These are phyloP conservation scores for Cylindrodendrum hubeiense DNA, from an alignment of 2,329 filamentous ascomycete species.

Conservation along the genomic window DNA sequence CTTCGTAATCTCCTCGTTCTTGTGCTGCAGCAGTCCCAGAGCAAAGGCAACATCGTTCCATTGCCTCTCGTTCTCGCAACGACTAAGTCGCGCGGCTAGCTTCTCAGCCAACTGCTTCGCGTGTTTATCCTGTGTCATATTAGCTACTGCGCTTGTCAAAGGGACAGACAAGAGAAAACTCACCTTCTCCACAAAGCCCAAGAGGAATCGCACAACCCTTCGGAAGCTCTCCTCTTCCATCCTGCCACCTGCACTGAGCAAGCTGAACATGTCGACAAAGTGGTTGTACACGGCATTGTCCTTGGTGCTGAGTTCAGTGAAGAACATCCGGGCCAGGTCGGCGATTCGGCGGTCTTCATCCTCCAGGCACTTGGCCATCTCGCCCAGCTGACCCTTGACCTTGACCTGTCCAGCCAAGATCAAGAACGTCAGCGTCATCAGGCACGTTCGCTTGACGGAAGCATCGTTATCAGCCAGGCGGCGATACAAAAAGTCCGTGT, in stretches of 20 bases:
- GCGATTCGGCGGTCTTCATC: slow-evolving; percentile 95
- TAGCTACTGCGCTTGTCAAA: slow-evolving; percentile 31
- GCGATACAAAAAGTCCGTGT: slow-evolving; percentile 97
- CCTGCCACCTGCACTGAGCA: slow-evolving; percentile 84
- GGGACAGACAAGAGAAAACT: slow-evolving; percentile 38
- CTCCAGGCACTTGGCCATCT: slow-evolving; percentile 99
- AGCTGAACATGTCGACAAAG: slow-evolving; percentile 98
- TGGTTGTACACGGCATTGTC: slow-evolving; percentile 99
- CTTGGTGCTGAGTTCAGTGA: slow-evolving; percentile 96
- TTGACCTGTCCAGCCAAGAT: slow-evolving; percentile 98
- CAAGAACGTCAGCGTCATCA: slow-evolving; percentile 98
- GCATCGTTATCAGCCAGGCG: slow-evolving; percentile 89
- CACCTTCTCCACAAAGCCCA: slow-evolving; percentile 98
- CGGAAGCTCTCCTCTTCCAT: slow-evolving; percentile 89
- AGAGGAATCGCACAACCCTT: slow-evolving; percentile 90
- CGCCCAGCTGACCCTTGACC: slow-evolving; percentile 97
- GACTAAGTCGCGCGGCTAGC: slow-evolving; percentile 83
- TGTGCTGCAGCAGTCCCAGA: slow-evolving; percentile 88
- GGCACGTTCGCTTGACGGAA: slow-evolving; percentile 94
- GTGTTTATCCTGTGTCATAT: slow-evolving; percentile 83
- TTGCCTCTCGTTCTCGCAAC: slow-evolving; percentile 93
- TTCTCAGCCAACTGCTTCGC: slow-evolving; percentile 95
- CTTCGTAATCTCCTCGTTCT: slow-evolving; percentile 90
- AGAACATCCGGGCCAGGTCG: slow-evolving; percentile 97
- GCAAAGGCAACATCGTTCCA: slow-evolving; percentile 99